Percentiles rank a stretch among this genome's conserved stretches.
Evolutionary conservation across 2,329 filamentous ascomycete genomes (phyloP).

Genomic region (Fusarium miscanthi): DNA sequence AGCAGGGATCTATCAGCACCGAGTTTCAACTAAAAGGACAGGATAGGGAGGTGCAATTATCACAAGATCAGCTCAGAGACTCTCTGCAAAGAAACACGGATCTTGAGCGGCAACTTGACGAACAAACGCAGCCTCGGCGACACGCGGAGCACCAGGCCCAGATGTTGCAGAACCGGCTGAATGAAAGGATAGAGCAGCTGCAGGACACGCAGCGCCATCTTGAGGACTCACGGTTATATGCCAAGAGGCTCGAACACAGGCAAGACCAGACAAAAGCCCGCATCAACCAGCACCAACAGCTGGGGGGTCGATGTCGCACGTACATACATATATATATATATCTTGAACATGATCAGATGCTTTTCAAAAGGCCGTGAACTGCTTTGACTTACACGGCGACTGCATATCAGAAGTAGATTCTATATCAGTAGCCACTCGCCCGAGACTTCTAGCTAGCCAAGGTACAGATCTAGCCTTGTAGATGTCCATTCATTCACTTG

Average conservation of each 20-base stretch:
- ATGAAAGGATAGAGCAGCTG: neutral
- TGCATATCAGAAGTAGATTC: too few species aligned
- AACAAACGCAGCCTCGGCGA: accelerated
- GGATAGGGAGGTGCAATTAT: too few species aligned
- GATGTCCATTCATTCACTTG: neutral
- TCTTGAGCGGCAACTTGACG: too few species aligned
- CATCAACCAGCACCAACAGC: accelerated
- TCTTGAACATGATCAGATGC: neutral
- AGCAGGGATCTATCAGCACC: accelerated
- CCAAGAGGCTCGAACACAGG: neutral
- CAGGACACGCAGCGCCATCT: neutral
- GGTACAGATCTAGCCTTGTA: too few species aligned
- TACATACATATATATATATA: neutral
- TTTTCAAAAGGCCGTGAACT: too few species aligned
- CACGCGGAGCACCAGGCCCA: accelerated
- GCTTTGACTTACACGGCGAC: too few species aligned
- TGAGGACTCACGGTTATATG: neutral
- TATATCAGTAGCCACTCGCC: too few species aligned
- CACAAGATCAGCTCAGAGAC: neutral
- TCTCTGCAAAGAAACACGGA: neutral
- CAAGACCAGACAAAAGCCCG: too few species aligned
- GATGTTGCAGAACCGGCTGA: neutral
- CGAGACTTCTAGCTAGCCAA: too few species aligned
- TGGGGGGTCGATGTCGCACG: neutral
- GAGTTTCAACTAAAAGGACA: too few species aligned